Evolutionary conservation across 2,329 filamentous ascomycete genomes (phyloP).

Genomic region (Talaromyces piceae): DNA sequence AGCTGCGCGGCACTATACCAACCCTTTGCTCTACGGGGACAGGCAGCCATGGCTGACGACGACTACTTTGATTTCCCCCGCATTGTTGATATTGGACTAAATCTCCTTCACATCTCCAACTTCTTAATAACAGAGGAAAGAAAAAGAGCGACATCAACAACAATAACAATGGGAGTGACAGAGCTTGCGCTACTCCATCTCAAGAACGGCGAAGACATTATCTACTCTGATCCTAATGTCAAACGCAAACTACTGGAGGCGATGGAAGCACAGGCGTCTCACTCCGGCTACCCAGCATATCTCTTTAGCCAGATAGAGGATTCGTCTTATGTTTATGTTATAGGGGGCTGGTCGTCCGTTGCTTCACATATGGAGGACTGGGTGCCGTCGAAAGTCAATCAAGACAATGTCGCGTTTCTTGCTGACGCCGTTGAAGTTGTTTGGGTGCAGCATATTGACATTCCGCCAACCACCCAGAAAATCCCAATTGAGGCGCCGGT

Average conservation of each 20-base stretch:
- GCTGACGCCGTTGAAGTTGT: constrained; percentile 32
- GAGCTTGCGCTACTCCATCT: constrained; percentile 40
- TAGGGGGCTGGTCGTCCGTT: constrained; percentile 41
- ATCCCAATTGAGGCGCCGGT: constrained; percentile 24
- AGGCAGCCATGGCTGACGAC: background rate
- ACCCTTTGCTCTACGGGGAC: too few species aligned
- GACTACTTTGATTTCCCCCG: too few species aligned
- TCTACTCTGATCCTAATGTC: constrained; percentile 15
- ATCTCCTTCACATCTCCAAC: background rate
- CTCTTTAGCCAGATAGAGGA: constrained; percentile 41
- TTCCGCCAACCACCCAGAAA: constrained; percentile 19
- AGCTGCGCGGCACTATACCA: too few species aligned
- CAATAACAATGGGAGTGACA: constrained; percentile 23
- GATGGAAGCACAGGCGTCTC: constrained; percentile 30
- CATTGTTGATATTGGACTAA: too few species aligned
- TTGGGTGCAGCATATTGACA: constrained; percentile 39
- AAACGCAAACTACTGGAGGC: constrained; percentile 28
- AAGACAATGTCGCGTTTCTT: constrained; percentile 30
- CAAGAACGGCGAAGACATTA: constrained; percentile 15
- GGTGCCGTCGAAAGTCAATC: constrained; percentile 37
- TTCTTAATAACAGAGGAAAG: background rate
- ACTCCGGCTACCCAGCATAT: constrained; percentile 30
- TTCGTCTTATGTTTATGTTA: constrained; percentile 34
- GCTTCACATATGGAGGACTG: constrained; percentile 36
- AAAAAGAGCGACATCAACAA: background rate